Evolutionary conservation across 2,329 filamentous ascomycete genomes (phyloP).

Genomic region (Sphaerulina populicola): DNA sequence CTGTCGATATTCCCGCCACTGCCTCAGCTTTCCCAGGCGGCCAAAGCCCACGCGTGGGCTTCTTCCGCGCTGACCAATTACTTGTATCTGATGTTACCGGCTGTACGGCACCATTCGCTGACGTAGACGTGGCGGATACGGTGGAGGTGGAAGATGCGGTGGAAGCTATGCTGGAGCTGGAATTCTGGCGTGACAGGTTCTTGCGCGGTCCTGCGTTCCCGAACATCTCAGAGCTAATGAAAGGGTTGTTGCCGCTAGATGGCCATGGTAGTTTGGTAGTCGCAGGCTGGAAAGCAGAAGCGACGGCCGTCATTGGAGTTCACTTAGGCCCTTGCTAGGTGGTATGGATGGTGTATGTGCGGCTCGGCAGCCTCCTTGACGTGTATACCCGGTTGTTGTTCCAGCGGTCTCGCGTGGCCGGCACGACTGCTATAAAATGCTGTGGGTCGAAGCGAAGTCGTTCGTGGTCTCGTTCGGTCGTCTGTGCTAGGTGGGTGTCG

Average conservation of each 20-base stretch:
- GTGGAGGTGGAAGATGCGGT: slow-evolving; percentile 59
- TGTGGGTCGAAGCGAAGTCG: background rate
- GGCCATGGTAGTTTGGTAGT: slow-evolving; percentile 47
- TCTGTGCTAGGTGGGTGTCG: background rate
- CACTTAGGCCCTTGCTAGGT: background rate
- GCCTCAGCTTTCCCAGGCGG: slow-evolving; percentile 58
- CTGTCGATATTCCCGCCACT: slow-evolving; percentile 53
- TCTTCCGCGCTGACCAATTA: slow-evolving; percentile 43
- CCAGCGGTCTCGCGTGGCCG: background rate
- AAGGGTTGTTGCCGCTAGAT: slow-evolving; percentile 52
- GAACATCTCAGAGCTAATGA: slow-evolving; percentile 70
- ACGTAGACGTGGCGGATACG: slow-evolving; percentile 50
- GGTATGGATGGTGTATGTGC: background rate
- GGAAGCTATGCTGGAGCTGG: slow-evolving; percentile 71
- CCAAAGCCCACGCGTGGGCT: slow-evolving; percentile 52
- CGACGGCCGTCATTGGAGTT: slow-evolving; percentile 55
- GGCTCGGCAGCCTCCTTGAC: slow-evolving; percentile 5
- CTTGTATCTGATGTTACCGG: slow-evolving; percentile 30
- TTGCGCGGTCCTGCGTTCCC: slow-evolving; percentile 57
- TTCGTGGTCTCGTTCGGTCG: slow-evolving; percentile 11
- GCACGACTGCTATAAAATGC: background rate
- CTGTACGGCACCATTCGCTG: slow-evolving; percentile 43
- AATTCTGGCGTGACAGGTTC: slow-evolving; percentile 76
- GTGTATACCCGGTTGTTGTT: background rate
- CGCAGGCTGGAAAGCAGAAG: slow-evolving; percentile 55